These are phyloP conservation scores for Umbelopsis sp. DNA, from an alignment of 192 early-diverging fungal genomes.

Conservation along the genomic window DNA sequence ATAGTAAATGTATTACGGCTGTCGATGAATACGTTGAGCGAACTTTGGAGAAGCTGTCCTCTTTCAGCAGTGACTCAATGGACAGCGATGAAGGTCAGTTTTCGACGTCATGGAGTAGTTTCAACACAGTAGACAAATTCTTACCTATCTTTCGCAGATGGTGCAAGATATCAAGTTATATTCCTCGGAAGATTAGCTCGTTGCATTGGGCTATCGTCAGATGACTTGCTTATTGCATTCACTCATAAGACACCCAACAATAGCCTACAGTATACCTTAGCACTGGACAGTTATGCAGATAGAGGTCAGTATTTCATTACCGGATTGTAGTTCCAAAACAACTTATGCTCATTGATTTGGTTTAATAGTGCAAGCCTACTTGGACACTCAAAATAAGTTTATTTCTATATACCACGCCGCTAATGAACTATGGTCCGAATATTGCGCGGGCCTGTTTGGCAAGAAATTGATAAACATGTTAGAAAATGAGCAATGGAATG, in stretches of 20 bases:
- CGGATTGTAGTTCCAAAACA: background rate
- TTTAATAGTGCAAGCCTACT: constrained; percentile 17
- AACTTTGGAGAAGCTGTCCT: background rate
- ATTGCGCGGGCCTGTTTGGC: constrained; percentile 21
- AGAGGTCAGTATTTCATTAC: background rate
- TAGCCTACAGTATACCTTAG: background rate
- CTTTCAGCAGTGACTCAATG: background rate
- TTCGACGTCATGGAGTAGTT: background rate
- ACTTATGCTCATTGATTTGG: background rate
- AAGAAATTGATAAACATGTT: constrained; percentile 31
- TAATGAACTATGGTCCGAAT: constrained; percentile 48
- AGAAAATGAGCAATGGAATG: constrained; percentile 40
- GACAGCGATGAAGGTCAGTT: background rate
- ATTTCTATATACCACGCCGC: constrained; percentile 40
- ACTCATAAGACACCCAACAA: background rate
- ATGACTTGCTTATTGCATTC: background rate
- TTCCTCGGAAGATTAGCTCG: constrained; percentile 4
- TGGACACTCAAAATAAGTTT: constrained; percentile 30
- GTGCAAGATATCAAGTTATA: background rate
- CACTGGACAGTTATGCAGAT: background rate
- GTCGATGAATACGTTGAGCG: background rate
- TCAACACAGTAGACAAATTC: background rate
- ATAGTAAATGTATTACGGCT: background rate
- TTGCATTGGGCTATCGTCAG: background rate
- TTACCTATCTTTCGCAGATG: background rate